Evolutionary conservation across 1,284 basidiomycete genomes (phyloP), one percentile per base, ranked within the genome.

Genomic region (Rhodotorula glutinis): DNA sequence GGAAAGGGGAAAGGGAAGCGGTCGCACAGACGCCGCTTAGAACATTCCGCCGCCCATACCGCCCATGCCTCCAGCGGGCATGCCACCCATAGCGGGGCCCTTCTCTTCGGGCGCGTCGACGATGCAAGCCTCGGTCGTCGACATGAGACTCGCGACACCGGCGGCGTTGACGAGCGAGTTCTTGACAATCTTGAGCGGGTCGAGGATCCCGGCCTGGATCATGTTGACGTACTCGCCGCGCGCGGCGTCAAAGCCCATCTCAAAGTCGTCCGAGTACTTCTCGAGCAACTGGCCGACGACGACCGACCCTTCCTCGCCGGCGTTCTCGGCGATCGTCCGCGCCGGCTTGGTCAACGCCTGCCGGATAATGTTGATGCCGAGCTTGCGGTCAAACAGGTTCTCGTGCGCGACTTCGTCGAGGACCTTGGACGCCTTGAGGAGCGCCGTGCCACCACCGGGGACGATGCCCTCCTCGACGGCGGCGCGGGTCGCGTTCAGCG

Each of bases 401-500:
- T 83, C 82, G 7, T 91, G 90, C 53, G 85, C 80, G 75, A 97
- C 86, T 57, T 89, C 86, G 19, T 84, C 81, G 65, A 98, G 87
- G 63, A 88, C 84, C 51, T 91, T 83, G 33, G 88, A 90, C 3
- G 94, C 93, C 76, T 79, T 80, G 71, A 81, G 76, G 53, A 78
- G 75, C 29, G 92, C 92, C 44, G 91, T 88, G 80, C 93, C 93
- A 79, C 94, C 93, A 70, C 95, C 95, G 65, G 93, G 92, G 52
- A 98, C 88, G 76, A 98, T 96, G 78, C 95, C 95, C 80, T 97
- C 92, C 82, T 97, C 95, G 59, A 98, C 95, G 58, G 95, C 95
- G 52, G 95, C 95, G 65, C 95, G 90, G 9, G 95, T 98, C 25
- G 93, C 93, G 80, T 96, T 96, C 66, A 98, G 85, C 10, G 95